Evolutionary conservation across 2,329 filamentous ascomycete genomes (phyloP).

Genomic region (Lomentospora prolificans): DNA sequence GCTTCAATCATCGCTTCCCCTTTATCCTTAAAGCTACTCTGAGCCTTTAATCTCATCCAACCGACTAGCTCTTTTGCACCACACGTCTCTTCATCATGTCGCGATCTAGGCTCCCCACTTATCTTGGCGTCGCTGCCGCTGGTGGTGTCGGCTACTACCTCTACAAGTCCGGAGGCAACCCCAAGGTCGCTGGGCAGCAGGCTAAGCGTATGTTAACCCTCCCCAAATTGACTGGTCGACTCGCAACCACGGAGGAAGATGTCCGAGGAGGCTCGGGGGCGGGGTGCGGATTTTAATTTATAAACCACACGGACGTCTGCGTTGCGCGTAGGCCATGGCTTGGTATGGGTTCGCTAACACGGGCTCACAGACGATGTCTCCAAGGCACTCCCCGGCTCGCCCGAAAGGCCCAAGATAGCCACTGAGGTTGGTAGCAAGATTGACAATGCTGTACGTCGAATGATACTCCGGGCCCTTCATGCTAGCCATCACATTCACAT

Average conservation of each 20-base stretch:
- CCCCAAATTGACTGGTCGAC: constrained; percentile 9
- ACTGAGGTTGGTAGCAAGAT: constrained; percentile 49
- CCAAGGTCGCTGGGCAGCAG: constrained; percentile 76
- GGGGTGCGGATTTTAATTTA: no score
- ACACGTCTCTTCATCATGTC: constrained; percentile 32
- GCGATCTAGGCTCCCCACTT: constrained; percentile 34
- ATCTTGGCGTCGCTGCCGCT: constrained; percentile 52
- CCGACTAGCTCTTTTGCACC: neutral
- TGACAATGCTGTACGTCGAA: constrained; percentile 48
- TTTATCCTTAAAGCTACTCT: no score
- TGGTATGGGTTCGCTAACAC: neutral
- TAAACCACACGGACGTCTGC: no score
- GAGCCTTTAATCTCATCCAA: neutral
- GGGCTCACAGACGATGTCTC: constrained; percentile 55
- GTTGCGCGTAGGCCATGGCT: neutral
- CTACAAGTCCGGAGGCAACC: constrained; percentile 72
- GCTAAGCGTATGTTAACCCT: constrained; percentile 55
- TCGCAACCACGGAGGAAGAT: neutral
- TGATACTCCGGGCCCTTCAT: constrained; percentile 23
- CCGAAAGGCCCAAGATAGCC: constrained; percentile 42
- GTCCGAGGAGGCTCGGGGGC: no score
- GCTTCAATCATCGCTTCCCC: neutral
- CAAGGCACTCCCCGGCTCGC: constrained; percentile 56
- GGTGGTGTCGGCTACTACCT: constrained; percentile 80
- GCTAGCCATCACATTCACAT: neutral